Base-by-base conservation (phyloP, 2,329 filamentous ascomycete genomes). In the Westerdykella aurantiaca region DNA sequence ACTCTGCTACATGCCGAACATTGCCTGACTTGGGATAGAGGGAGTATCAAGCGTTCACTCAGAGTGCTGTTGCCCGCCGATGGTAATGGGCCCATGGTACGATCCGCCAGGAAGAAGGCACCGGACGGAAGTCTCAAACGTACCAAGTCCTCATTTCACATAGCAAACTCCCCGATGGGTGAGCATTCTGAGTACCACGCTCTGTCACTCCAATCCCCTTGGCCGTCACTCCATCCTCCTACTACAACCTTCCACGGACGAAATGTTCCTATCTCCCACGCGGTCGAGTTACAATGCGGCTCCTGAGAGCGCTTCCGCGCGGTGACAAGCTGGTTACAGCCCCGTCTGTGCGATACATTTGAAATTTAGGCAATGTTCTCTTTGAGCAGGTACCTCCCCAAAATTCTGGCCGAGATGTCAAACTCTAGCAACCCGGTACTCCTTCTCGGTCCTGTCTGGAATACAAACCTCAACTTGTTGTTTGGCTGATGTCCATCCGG, bases 281-380 rank as follows among this genome's bases (percentile, higher is more conserved):
- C 47, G 49, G 52, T 52, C 43, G 50, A 53, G 47, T 39, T 43
- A 51, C 49, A 45, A 23, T 34, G 47, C 11, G 2, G 12, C 37
- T 22, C 34, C 37, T 34, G 38, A 17, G 35, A 18, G 41, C 39
- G 43, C 40, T 39, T 42, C 53, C 21, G 29, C 35, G 46, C 34
- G 38, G 37, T 18, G 39, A 48, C 40, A 47, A 51, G 49, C 45
- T 23, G n/a, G 29, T 39, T 49, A 12, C 47, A 39, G 44, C 12
- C n/a, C n/a, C 3, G 47, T 49, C 46, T 46, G 47, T 42, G 22
- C 31, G 17, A 37, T 37, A 31, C n/a, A 3, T 38, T 34, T 34
- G 34, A 22, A 22, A 45, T 46, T 43, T 42, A 47, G 43, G 46
- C 43, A 22, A 35, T 31, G 45, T 38, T 43, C 46, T 44, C 45